Evolutionary conservation across 1,284 basidiomycete genomes (phyloP), one percentile per base, ranked within the genome.

Genomic region (Albatrellus sp.): DNA sequence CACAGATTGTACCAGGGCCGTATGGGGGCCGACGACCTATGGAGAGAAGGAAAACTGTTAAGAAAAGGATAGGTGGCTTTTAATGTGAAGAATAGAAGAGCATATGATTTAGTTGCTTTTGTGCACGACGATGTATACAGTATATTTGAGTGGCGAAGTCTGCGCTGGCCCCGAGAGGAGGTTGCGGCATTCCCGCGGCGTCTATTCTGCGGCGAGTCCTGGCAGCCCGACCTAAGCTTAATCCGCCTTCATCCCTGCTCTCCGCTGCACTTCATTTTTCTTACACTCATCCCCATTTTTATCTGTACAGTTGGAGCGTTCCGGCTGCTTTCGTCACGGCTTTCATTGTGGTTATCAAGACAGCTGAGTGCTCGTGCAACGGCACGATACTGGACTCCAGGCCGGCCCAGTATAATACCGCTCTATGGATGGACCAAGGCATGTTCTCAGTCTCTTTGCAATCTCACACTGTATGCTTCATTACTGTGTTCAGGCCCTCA

Each of bases 351-450:
- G 38, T 11, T 29, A 17, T 12, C 11, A 13, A 30, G 31, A 14
- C 10, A 24, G 11, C 17, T 28, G 43, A 13, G 39, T 50, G 54
- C 52, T 65, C 70, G 72, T 76, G 73, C 73, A 61, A 58, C 54
- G 53, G 73, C 73, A 72, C 74, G 74, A 67, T 69, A 70, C 72
- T 75, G 73, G 73, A 72, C 72, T 69, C 45, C 51, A 53, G 57
- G 52, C 55, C 54, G 68, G 75, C 71, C 68, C 70, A 66, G 69
- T 67, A 65, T 42, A 46, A 69, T 65, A 65, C 66, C 66, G 67
- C 73, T 75, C 70, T 75, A 87, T 87, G 83, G 82, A 83, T 81
- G 81, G 78, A 73, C 73, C 73, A 70, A 76, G 73, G 83, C 73
- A 55, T 51, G 45, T 43, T 45, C 42, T 39, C 30, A 32, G 20